These are phyloP conservation scores for Posidonia australis DNA, from an alignment of 106 monocot species.

Conservation along the genomic window DNA sequence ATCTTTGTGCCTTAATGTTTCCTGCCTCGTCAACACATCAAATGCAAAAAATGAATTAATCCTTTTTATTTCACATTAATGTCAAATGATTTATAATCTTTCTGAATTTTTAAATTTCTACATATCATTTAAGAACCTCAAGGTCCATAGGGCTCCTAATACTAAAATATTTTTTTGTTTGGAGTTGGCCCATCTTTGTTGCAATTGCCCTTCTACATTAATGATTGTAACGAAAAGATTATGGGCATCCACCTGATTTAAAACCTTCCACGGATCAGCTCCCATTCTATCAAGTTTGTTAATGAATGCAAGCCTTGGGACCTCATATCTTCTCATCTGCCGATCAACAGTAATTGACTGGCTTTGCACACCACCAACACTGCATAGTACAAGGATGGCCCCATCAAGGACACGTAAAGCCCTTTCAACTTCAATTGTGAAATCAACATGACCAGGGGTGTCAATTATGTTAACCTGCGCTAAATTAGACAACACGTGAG, in stretches of 20 bases:
- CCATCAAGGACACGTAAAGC: conserved; percentile 98
- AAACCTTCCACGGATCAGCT: conserved; percentile 99
- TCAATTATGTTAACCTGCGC: conserved; percentile 95
- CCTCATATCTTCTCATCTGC: conserved; percentile 97
- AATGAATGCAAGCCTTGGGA: conserved; percentile 91
- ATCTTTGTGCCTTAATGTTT: no score
- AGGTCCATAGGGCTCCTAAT: no score
- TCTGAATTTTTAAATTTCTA: no score
- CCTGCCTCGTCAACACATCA: no score
- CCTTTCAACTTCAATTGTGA: conserved; percentile 97
- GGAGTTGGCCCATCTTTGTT: no score
- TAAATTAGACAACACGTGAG: neutral
- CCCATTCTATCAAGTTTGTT: conserved; percentile 99
- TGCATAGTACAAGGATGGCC: conserved; percentile 94
- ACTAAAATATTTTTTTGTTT: no score
- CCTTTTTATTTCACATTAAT: no score
- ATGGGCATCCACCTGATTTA: conserved; percentile 55
- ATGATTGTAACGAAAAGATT: no score
- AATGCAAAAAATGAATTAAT: no score
- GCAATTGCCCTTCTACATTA: no score
- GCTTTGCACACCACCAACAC: conserved; percentile 97
- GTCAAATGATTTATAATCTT: no score
- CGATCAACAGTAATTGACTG: conserved; percentile 98
- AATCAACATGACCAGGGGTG: conserved; percentile 96
- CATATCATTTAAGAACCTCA: no score